Percentiles rank a stretch among this genome's conserved stretches.
Evolutionary conservation across 768 basidiomycete genomes (phyloP).

Genomic region (Dioszegia crocea): DNA sequence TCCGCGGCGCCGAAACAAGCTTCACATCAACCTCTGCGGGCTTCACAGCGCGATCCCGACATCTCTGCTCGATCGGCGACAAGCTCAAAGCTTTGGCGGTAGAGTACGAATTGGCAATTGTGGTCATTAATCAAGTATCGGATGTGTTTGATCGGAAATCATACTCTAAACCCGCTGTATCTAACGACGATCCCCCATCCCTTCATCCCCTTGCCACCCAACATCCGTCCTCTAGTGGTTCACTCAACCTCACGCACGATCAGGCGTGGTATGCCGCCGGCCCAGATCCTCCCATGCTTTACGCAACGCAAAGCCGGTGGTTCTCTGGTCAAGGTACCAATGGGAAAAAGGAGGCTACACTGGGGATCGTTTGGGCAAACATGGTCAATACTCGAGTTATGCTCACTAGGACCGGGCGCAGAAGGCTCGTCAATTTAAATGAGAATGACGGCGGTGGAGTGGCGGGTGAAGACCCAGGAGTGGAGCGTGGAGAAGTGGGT

Average conservation of each 20-base stretch:
- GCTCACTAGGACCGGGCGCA: constrained; percentile 69
- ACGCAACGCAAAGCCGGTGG: constrained; percentile 69
- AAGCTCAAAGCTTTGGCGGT: constrained; percentile 68
- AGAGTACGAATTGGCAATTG: constrained; percentile 63
- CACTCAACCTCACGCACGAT: constrained; percentile 8
- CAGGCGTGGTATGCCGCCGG: constrained; percentile 21
- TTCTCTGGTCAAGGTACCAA: constrained; percentile 67
- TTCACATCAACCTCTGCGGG: constrained; percentile 54
- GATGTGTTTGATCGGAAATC: constrained; percentile 60
- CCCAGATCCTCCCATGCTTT: constrained; percentile 53
- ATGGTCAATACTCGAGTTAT: constrained; percentile 81
- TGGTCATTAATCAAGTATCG: constrained; percentile 84
- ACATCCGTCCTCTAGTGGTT: neutral
- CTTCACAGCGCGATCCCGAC: constrained; percentile 68
- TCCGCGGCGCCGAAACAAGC: constrained; percentile 63
- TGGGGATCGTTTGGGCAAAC: constrained; percentile 92
- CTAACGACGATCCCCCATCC: neutral
- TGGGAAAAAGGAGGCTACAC: constrained; percentile 67
- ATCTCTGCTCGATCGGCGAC: constrained; percentile 64
- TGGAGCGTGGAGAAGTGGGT: neutral
- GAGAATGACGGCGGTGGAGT: constrained; percentile 21
- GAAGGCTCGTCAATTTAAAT: constrained; percentile 53
- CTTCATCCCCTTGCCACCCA: neutral
- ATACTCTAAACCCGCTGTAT: neutral
- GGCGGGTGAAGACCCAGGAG: neutral